Conservation (phyloP, 2,329 filamentous ascomycete species). For the Trichoderma atrobrunneum region DNA sequence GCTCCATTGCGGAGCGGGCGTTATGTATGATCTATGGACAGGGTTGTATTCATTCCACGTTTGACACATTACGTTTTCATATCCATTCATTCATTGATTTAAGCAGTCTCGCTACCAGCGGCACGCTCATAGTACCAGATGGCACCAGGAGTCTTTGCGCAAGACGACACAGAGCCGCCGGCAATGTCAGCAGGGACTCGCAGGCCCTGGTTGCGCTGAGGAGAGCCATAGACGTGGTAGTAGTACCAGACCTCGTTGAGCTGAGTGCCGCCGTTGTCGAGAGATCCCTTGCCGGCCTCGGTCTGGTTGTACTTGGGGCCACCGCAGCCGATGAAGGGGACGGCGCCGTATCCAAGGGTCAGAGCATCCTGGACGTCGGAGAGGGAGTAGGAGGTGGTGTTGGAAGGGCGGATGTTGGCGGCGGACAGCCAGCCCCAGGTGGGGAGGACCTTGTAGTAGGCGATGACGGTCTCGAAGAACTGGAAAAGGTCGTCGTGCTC, state of each 20-base stretch:
- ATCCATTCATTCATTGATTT: neutral
- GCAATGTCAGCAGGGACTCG: slow-evolving; percentile 44
- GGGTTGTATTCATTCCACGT: neutral
- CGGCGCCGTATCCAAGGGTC: slow-evolving; percentile 47
- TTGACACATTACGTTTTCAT: neutral
- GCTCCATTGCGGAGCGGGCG: neutral
- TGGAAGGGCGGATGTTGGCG: slow-evolving; percentile 55
- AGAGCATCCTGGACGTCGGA: slow-evolving; percentile 51
- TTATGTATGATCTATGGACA: slow-evolving; percentile 11
- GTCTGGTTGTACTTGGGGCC: slow-evolving; percentile 62
- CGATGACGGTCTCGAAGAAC: slow-evolving; percentile 59
- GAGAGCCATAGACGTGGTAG: slow-evolving; percentile 55
- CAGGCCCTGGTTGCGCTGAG: slow-evolving; percentile 50
- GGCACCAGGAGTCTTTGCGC: slow-evolving; percentile 52
- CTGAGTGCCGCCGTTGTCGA: slow-evolving; percentile 55
- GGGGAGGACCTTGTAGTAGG: slow-evolving; percentile 56
- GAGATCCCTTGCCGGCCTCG: slow-evolving; percentile 50
- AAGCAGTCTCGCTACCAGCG: slow-evolving; percentile 28
- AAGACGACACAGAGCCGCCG: slow-evolving; percentile 51
- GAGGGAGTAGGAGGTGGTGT: slow-evolving; percentile 56
- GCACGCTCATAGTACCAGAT: slow-evolving; percentile 55
- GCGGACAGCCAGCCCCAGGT: slow-evolving; percentile 59
- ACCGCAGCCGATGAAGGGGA: slow-evolving; percentile 60
- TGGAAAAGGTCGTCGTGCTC: slow-evolving; percentile 59
- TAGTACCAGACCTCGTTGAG: slow-evolving; percentile 67